Evolutionary conservation across 2,329 filamentous ascomycete species (phyloP), one percentile per base, ranked within the genome.

Genomic region (Alternaria sp.): DNA sequence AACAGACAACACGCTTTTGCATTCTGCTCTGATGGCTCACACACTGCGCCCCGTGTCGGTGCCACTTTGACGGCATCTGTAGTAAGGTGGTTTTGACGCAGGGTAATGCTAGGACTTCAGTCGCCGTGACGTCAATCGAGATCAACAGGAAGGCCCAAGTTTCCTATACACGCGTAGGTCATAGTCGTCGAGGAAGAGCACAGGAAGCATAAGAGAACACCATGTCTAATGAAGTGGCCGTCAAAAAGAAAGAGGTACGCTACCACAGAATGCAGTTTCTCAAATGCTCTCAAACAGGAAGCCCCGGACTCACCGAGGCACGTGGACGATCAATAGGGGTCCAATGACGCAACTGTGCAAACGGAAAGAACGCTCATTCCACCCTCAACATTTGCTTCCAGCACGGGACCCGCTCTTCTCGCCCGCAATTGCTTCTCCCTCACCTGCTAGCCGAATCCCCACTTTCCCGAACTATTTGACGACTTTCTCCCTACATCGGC

Each of bases 341-440:
- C 32, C 46, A 50, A 50, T 50, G 46, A 50, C 46, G 46, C 46
- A 27, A n/a, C 14, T 25, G 12, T 16, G 22, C 30, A 50, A 27
- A 50, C 32, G 34, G 46, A n/a, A 30, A 50, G 30, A 50, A 36
- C 20, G 46, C 32, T 38, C 30, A 16, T 20, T 36, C 30, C 16
- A 50, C 5, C 20, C 46, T 22, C 46, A 50, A 38, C 14, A 50
- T 16, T 25, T 8, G 5, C 40, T 43, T 16, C 5, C 20, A 16
- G 40, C 40, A 43, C 20, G 10, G 10, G 18, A 14, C 40, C 40
- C 18, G n/a, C 38, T 18, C n/a, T n/a, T 40, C 38, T 40, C n/a
- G 38, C 18, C 46, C 38, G 20, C 20, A n/a, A 38, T 50, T 50
- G 46, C 46, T 50, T 50, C 46, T 50, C 34, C 40, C 46, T 50